These are phyloP conservation scores for Sisymbrium irio DNA, from an alignment of 345 rosid genomes.

Conservation along the genomic window DNA sequence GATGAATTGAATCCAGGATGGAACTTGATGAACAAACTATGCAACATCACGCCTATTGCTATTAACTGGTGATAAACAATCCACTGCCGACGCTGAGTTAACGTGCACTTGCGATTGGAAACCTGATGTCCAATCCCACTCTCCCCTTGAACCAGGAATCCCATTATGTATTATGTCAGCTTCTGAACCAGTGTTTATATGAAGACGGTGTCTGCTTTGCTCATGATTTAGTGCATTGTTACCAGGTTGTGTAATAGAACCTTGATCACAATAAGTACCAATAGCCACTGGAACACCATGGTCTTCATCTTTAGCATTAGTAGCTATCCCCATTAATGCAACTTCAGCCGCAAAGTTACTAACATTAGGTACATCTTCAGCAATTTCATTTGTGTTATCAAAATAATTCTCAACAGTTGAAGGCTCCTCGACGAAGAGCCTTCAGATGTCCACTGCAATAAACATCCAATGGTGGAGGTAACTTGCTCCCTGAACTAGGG, in stretches of 20 bases:
- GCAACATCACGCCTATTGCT: slow-evolving; percentile 51
- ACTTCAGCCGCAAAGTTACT: slow-evolving; percentile 34
- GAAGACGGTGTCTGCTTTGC: slow-evolving; percentile 28
- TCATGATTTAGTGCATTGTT: slow-evolving; percentile 34
- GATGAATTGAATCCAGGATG: slow-evolving; percentile 39
- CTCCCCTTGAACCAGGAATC: slow-evolving; percentile 27
- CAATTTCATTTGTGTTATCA: slow-evolving; percentile 17
- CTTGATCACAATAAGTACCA: slow-evolving; percentile 40
- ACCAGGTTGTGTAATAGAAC: slow-evolving; percentile 39
- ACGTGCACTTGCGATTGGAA: slow-evolving; percentile 26
- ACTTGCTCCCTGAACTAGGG: slow-evolving; percentile 63
- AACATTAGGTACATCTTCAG: slow-evolving; percentile 20
- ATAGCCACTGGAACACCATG: slow-evolving; percentile 33
- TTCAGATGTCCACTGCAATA: no score
- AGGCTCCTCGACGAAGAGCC: slow-evolving; percentile 9
- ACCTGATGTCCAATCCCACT: slow-evolving; percentile 42
- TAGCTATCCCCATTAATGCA: slow-evolving; percentile 42
- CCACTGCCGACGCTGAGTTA: slow-evolving; percentile 39
- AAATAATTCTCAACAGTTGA: slow-evolving; percentile 25
- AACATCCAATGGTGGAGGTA: slow-evolving; percentile 84
- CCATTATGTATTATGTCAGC: slow-evolving; percentile 30
- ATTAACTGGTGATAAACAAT: slow-evolving; percentile 61
- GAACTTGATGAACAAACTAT: slow-evolving; percentile 44
- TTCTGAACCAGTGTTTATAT: slow-evolving; percentile 26
- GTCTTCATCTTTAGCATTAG: slow-evolving; percentile 34